Conservation (phyloP, 305 asterid species). For the Fraxinus sp. region DNA sequence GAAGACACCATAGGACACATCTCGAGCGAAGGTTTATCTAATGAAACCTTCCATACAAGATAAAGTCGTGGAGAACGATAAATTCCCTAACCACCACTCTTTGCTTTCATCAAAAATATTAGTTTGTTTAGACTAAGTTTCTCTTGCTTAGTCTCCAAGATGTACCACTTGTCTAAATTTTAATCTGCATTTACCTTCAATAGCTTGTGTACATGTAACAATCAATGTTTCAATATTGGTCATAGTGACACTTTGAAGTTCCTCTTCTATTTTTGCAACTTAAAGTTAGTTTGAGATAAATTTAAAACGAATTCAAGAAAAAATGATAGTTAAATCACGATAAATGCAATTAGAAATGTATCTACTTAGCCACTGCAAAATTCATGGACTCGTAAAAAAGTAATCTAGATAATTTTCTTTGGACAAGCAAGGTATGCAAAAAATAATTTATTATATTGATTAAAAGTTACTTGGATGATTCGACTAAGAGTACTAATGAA, state of each 20-base stretch:
- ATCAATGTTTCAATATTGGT: neutral
- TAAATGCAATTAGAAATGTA: no score
- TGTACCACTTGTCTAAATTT: constrained; percentile 19
- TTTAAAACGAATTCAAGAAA: neutral
- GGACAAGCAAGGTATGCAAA: neutral
- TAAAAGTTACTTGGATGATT: neutral
- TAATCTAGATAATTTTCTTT: no score
- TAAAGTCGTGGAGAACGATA: neutral
- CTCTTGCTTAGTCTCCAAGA: constrained; percentile 34
- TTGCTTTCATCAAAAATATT: neutral
- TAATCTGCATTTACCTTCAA: neutral
- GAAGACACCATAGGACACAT: neutral
- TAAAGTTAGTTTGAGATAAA: no score
- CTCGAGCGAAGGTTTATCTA: neutral
- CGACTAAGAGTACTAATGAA: neutral
- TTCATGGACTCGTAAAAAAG: no score
- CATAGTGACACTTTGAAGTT: neutral
- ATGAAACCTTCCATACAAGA: neutral
- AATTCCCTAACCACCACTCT: neutral
- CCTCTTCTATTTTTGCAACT: neutral
- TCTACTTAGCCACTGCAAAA: no score
- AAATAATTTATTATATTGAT: neutral
- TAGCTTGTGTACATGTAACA: neutral
- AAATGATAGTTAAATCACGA: neutral
- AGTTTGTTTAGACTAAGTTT: neutral